Conservation (phyloP, 495 filamentous ascomycete genomes). For the Chaetomidium leptoderma region DNA sequence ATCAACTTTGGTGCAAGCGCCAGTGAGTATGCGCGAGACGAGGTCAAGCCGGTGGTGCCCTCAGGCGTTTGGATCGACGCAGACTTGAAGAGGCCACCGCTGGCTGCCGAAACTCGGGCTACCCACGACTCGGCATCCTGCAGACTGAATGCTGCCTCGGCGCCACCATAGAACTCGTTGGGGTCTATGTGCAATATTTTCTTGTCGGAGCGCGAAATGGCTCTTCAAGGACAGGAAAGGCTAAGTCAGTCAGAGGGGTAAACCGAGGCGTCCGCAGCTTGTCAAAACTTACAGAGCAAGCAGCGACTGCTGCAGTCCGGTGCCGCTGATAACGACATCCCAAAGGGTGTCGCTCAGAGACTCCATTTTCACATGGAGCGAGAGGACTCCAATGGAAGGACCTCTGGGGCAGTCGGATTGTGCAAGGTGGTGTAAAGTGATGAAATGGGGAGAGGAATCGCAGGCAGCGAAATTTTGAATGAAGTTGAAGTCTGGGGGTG, state of each 20-base stretch:
- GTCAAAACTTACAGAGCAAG: conserved; percentile 73
- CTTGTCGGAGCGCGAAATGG: conserved; percentile 86
- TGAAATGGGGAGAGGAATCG: conserved; percentile 22
- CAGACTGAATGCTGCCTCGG: conserved; percentile 82
- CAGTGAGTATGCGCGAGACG: conserved; percentile 75
- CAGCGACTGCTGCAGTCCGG: conserved; percentile 83
- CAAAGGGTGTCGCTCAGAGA: conserved; percentile 73
- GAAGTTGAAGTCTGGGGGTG: conserved; percentile 23
- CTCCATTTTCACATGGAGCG: conserved; percentile 58
- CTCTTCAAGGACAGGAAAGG: conserved; percentile 57
- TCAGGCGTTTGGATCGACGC: conserved; percentile 27
- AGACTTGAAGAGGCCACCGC: conserved; percentile 21
- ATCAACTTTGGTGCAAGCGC: conserved; percentile 82
- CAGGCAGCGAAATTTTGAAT: conserved; percentile 34
- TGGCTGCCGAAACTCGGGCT: conserved; percentile 14
- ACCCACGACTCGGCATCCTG: conserved; percentile 79
- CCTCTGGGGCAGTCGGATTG: conserved; percentile 23
- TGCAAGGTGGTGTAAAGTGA: conserved; percentile 20
- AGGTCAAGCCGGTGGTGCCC: conserved; percentile 46
- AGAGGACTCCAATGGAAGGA: conserved; percentile 15
- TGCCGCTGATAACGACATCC: conserved; percentile 90
- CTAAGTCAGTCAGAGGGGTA: conserved; percentile 61
- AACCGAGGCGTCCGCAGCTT: conserved; percentile 6
- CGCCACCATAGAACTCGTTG: conserved; percentile 81
- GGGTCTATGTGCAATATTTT: conserved; percentile 86